A percentile compares a stretch with the other conserved stretches of the same genome.
Evolutionary conservation across 2,329 filamentous ascomycete species (phyloP).

Genomic region (Colletotrichum sp.): DNA sequence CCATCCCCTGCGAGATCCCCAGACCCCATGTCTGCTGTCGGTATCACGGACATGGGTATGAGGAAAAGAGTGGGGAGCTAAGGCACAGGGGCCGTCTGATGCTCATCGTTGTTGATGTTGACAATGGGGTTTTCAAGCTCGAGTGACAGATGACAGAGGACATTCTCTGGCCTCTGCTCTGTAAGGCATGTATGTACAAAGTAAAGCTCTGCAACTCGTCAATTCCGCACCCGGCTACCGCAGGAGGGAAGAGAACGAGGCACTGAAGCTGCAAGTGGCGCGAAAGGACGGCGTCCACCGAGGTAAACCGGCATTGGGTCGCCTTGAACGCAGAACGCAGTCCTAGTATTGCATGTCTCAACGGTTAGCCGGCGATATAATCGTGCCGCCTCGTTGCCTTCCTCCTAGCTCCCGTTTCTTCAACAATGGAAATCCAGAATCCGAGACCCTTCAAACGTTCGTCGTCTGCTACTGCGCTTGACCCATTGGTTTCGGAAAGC

Average conservation of each 20-base stretch:
- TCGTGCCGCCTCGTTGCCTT: neutral
- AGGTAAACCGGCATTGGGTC: neutral
- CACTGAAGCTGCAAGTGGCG: neutral
- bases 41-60: slow-evolving; percentile 1
- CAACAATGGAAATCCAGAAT: neutral
- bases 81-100: neutral
- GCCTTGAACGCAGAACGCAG: neutral
- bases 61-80: slow-evolving; percentile 1
- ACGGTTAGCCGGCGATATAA: neutral
- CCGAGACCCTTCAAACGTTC: neutral
- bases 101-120: neutral
- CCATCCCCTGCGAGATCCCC: slow-evolving; percentile 13
- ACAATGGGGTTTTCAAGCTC: neutral
- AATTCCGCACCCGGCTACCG: neutral
- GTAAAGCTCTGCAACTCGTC: neutral
- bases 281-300: neutral
- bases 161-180: neutral
- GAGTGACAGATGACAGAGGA: neutral
- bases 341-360: neutral
- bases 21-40: slow-evolving; percentile 4
- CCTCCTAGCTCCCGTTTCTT: neutral
- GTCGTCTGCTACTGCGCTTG: neutral
- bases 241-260: neutral
- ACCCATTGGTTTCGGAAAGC: neutral
- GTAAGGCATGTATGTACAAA: neutral